Conservation (phyloP, 768 basidiomycete species). For the Ramaria rubella region DNA sequence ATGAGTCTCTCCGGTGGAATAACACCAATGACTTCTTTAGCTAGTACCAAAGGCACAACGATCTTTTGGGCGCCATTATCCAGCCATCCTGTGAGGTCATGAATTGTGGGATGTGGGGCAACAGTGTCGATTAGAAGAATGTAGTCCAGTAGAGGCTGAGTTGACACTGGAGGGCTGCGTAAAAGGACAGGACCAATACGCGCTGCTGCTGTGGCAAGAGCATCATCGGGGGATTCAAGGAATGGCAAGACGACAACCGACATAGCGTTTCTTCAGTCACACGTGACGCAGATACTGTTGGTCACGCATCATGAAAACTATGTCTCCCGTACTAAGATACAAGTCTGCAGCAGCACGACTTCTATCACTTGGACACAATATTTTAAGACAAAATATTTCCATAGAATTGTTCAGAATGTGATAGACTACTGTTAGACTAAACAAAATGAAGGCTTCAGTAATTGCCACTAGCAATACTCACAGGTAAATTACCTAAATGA, state of each 20-base stretch:
- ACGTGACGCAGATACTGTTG: no score
- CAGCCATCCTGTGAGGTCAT: constrained; percentile 52
- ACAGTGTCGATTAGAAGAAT: constrained; percentile 54
- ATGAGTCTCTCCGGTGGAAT: constrained; percentile 69
- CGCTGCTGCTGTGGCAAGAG: constrained; percentile 52
- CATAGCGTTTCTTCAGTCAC: not conserved
- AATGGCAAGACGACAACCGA: constrained; percentile 52
- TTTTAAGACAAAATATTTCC: no score
- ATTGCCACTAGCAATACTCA: no score
- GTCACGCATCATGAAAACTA: no score
- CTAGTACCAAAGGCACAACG: constrained; percentile 62
- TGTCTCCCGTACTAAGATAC: not conserved
- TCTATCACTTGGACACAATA: no score
- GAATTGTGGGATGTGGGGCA: constrained; percentile 41
- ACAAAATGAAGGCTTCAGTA: no score
- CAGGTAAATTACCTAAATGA: no score
- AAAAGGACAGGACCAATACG: constrained; percentile 76
- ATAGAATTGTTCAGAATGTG: no score
- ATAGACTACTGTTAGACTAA: no score
- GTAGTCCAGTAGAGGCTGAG: constrained; percentile 28
- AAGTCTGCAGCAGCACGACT: not conserved
- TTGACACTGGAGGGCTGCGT: constrained; percentile 27
- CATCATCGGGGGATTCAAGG: constrained; percentile 41
- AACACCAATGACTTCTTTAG: constrained; percentile 56
- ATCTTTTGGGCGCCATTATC: constrained; percentile 78